These are phyloP conservation scores for Geranomyces variabilis DNA, from an alignment of 192 early-diverging fungal genomes.

Conservation along the genomic window DNA sequence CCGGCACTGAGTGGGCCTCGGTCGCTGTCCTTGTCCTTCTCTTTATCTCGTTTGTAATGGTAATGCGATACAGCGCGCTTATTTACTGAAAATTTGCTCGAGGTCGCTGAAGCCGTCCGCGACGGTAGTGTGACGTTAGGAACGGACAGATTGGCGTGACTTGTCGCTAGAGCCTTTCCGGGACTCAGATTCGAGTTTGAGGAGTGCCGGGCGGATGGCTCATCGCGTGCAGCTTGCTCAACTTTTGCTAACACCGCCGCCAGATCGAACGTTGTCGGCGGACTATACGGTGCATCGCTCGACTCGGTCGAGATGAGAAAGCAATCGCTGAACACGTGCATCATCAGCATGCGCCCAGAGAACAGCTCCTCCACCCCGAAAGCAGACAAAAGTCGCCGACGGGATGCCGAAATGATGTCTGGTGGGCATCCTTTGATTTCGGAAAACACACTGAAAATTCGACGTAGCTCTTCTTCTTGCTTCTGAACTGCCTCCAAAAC, in stretches of 20 bases:
- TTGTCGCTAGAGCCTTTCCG: too few species aligned
- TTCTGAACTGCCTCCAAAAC: slow-evolving; percentile 34
- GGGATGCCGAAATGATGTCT: slow-evolving; percentile 36
- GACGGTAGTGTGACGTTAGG: too few species aligned
- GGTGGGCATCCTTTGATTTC: slow-evolving; percentile 35
- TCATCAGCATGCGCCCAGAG: slow-evolving; percentile 23
- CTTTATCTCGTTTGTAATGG: not conserved
- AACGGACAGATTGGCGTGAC: too few species aligned
- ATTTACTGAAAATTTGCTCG: too few species aligned
- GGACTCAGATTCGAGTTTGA: too few species aligned
- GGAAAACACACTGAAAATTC: slow-evolving; percentile 25
- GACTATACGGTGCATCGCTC: not conserved
- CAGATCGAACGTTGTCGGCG: not conserved
- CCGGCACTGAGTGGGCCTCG: not conserved
- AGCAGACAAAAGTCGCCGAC: slow-evolving; percentile 17
- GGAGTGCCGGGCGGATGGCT: too few species aligned
- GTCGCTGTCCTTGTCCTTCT: slow-evolving; percentile 16
- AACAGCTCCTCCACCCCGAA: slow-evolving; percentile 33
- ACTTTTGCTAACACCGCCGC: not conserved
- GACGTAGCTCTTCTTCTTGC: slow-evolving; percentile 38
- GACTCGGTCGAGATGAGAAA: slow-evolving; percentile 32
- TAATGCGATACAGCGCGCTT: not conserved
- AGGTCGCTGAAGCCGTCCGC: too few species aligned
- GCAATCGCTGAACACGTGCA: slow-evolving; percentile 39
- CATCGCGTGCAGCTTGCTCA: too few species aligned